Percentiles rank a stretch among this genome's conserved stretches.
These are phyloP conservation scores for Cytidiella melzeri DNA, from an alignment of 768 basidiomycete species.

Conservation along the genomic window DNA sequence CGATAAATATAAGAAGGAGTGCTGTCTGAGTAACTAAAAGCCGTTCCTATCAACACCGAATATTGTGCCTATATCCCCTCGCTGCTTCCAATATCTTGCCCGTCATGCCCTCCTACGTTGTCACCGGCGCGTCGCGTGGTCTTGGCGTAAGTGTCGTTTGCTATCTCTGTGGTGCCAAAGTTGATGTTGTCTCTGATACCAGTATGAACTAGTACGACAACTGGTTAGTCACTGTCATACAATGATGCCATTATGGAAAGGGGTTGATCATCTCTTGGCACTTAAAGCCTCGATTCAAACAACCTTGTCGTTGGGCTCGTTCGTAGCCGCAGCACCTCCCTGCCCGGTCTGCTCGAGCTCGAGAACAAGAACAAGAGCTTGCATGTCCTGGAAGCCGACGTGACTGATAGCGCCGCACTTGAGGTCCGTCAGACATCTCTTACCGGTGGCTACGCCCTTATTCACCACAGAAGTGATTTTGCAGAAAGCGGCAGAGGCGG, in stretches of 20 bases:
- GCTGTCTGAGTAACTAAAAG: too few relatives aligned
- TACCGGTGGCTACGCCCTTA: background rate
- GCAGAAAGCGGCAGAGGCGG: conserved; percentile 25
- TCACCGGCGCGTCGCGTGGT: conserved; percentile 22
- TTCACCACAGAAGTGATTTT: background rate
- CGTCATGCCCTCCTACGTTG: conserved; percentile 19
- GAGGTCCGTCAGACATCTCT: conserved; percentile 19
- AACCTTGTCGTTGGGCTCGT: conserved; percentile 21
- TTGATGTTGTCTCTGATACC: too few relatives aligned
- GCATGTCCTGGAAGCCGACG: conserved; percentile 31
- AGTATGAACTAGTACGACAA: conserved; percentile 22
- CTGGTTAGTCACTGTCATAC: conserved; percentile 13
- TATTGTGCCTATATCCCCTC: too few relatives aligned
- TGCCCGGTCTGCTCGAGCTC: conserved; percentile 11
- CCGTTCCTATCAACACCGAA: too few relatives aligned
- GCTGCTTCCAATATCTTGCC: too few relatives aligned
- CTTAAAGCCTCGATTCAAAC: conserved; percentile 10
- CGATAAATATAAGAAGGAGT: too few relatives aligned
- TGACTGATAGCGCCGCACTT: conserved; percentile 25
- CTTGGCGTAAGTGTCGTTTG: conserved; percentile 22
- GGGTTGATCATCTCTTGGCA: conserved; percentile 2
- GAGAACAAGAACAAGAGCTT: conserved; percentile 23
- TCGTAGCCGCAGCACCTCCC: conserved; percentile 16
- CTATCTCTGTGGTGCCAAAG: too few relatives aligned
- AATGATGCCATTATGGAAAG: too few relatives aligned